Conservation (phyloP, 2,329 filamentous ascomycete genomes). For the Rhinocladiella similis region DNA sequence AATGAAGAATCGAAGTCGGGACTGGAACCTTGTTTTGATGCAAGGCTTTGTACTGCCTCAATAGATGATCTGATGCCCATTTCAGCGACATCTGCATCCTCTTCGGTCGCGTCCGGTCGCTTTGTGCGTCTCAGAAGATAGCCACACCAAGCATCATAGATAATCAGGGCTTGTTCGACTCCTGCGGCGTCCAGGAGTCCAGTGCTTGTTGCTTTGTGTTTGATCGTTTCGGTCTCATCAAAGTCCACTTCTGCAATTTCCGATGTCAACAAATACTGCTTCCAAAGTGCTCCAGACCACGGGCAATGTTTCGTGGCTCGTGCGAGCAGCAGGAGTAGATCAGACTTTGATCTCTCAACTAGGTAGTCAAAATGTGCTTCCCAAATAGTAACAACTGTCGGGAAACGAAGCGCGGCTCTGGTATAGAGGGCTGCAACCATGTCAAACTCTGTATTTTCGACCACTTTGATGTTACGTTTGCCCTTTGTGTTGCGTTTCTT, state of each 20-base stretch:
- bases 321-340: constrained; percentile 70
- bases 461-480: constrained; percentile 13
- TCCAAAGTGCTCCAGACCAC: constrained; percentile 90
- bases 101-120: constrained; percentile 69
- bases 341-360: constrained; percentile 49
- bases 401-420: constrained; percentile 72
- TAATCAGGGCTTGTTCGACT: constrained; percentile 83
- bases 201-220: constrained; percentile 86
- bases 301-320: constrained; percentile 88
- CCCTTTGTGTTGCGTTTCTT: constrained; percentile 45
- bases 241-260: constrained; percentile 78
- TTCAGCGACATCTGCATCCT: constrained; percentile 85
- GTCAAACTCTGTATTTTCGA: constrained; percentile 50
- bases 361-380: constrained; percentile 79
- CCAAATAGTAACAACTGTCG: constrained; percentile 75
- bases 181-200: constrained; percentile 81
- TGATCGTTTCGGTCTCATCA: constrained; percentile 80
- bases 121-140: constrained; percentile 87
- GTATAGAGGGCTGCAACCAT: constrained; percentile 68
- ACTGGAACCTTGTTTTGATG: constrained; percentile 69
- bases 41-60: constrained; percentile 77
- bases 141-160: constrained; percentile 92
- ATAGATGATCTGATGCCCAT: constrained; percentile 83
- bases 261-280: constrained; percentile 79
- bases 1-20: constrained; percentile 88